Base-by-base conservation (phyloP, 225 moss, liverwort and hornwort species). In the Bryum argenteum region DNA sequence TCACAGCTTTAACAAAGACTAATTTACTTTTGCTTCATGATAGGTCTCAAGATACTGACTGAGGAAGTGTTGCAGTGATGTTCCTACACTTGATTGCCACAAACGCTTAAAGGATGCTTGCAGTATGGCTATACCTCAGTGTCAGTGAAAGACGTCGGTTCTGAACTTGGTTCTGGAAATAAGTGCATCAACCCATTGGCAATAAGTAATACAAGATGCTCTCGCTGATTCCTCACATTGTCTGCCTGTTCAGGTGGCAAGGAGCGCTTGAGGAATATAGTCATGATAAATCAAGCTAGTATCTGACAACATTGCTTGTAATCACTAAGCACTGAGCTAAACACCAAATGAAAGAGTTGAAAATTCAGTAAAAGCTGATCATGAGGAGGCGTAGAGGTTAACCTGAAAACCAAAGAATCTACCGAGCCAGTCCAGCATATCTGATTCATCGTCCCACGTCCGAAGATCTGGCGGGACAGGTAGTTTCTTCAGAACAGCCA, bases 401-500 rank as follows among this genome's bases (percentile, higher is more conserved):
- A 81, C 84, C 91, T 96, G 96, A 61, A 97, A 97, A 15, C 94
- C 89, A 71, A 97, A 94, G 61, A 76, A 84, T 44, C 44, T 12
- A 39, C 97, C 92, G 44, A 97, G 92, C 97, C 97, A 97, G 68
- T 97, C 92, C 75, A 97, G 60, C 78, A 94, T 67, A 78, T 97
- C 93, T 73, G 71, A 75, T 26, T 79, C 73, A 23, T 0, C 9
- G n/a, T 44, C 54, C 87, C 80, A 19, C 50, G 12, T 60, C 82
- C 80, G 84, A 43, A 63, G 71, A 52, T 67, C 71, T n/a, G 73
- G 43, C 66, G 79, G 82, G 48, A 52, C 60, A 15, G 77, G 79
- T 26, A 94, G 45, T 48, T 78, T 74, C 69, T 83, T 71, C 83
- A 96, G 76, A 48, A 87, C 87, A 69, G 71, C 68, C 54, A 88